Base-by-base conservation (phyloP, 441 rosid species). In the Erysimum pusillum region DNA sequence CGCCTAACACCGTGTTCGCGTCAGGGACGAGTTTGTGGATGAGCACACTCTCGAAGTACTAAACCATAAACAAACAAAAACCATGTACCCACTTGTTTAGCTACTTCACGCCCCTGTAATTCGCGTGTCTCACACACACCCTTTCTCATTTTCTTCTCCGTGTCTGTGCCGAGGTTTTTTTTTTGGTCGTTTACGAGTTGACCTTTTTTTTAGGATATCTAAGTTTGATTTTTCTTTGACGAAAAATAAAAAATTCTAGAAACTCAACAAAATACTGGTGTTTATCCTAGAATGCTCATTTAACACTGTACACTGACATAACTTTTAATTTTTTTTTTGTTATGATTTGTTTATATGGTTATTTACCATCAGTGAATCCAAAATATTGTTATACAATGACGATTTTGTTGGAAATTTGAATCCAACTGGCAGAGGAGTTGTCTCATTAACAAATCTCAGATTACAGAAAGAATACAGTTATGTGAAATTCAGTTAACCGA, bases 1-100 rank as follows among this genome's bases (percentile, higher is more conserved):
- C 61, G 78, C 78, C 78, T 70, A 70, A 76, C 45, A 76, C 34
- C 79, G 79, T 53, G 79, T 76, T 76, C 52, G 53, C 63, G 75
- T 61, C 68, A 70, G 57, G 48, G 58, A 35, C 38, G 74, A 75
- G 69, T 39, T 15, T 67, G 63, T 76, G 63, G 74, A 67, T 51
- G 63, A 51, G 69, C 69, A 68, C 74, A 61, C 79, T 60, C 74
- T 76, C 71, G 18, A 28, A 39, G 48, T 41, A 31, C 15, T 13
- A 34, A 11, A 7, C 7, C 28, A 49, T 4, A 13, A 11, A 58
- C 51, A 38, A 57, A 66, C 78, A 57, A 74, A 73, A 36, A 5
- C 3, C n/a, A 64, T 9, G 46, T n/a, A 32, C 17, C 77, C 72
- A 67, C 73, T 67, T 75, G 73, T 62, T 15, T n/a, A 9, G 17